Base-by-base conservation (phyloP, 2,329 filamentous ascomycete genomes). In the Nectriaceae sp. region DNA sequence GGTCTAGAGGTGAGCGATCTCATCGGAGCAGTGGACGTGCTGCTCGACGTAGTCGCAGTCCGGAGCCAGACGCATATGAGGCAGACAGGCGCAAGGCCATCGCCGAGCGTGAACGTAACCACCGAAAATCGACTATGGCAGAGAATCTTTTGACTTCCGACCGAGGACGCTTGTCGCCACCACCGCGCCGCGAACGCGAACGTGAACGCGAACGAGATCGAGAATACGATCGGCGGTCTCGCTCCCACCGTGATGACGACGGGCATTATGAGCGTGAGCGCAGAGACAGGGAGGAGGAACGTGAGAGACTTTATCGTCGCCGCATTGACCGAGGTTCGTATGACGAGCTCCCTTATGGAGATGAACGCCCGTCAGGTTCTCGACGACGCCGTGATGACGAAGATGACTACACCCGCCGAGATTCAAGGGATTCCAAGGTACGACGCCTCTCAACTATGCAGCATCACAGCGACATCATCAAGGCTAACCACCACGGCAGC, bases 31-130 rank as follows among this genome's bases (percentile, higher is more conserved):
- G 75, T 59, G 76, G 73, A 57, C 80, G 82, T 62, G 71, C 76
- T 63, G 71, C 73, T 59, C 77, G 89, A 60, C 82, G 83, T 60
- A 95, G 89, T 65, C 90, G 91, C 62, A 92, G 88, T 60, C 92
- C 91, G n/a, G 94, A 97, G 70, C 83, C 84, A 49, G 92, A 99
- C 72, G 84, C 90, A 18, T 99, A 99, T 70, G 94, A 97, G 71
- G 94, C 92, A 51, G 94, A 99, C 67, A 85, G 94, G 57, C 88
- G 91, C 63, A 94, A 93, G 69, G 93, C 93, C 37, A 92, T 94
- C 65, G 91, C 92, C 49, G 92, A 96, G 66, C 87, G 95, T 40
- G 95, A 97, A 73, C 88, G 92, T 57, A 92, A 95, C 61, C 95
- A 96, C 72, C 86, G 90, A 68, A 95, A 94, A 73, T 78, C 83